Evolutionary conservation across 495 filamentous ascomycete species (phyloP).

Genomic region (Platismatia glauca): DNA sequence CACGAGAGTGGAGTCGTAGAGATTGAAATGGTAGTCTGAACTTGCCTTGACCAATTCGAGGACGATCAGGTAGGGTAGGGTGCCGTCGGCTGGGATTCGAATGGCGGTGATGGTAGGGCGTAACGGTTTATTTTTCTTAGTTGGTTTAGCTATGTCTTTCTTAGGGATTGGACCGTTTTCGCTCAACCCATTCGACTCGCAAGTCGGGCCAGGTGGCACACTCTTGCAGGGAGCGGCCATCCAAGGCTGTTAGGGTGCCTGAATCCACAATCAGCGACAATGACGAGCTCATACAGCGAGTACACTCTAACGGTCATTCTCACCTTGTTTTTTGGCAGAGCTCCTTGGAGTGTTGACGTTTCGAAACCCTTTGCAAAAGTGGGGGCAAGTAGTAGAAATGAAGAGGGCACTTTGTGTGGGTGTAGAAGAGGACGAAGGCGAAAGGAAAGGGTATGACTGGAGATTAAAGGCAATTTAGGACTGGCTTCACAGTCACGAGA

Average conservation of each 20-base stretch:
- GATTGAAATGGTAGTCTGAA: neutral
- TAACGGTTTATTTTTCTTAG: neutral
- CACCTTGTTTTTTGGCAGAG: neutral
- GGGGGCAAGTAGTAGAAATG: neutral
- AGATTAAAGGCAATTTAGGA: neutral
- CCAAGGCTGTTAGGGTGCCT: neutral
- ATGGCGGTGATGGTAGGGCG: constrained; percentile 4
- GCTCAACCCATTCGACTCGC: neutral
- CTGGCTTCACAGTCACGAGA: neutral
- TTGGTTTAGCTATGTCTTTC: neutral
- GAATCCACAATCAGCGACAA: neutral
- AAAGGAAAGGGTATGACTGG: neutral
- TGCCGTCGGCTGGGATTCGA: constrained; percentile 8
- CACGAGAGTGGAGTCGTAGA: neutral
- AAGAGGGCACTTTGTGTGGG: too few relatives aligned
- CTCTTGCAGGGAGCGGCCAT: neutral
- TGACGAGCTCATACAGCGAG: neutral
- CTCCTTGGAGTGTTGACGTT: neutral
- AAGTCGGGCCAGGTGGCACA: neutral
- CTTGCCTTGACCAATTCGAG: neutral
- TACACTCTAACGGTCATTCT: neutral
- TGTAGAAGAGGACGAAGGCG: neutral
- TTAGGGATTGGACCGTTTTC: neutral
- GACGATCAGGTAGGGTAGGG: neutral
- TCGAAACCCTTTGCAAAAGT: neutral